Evolutionary conservation across 257 asterid species (phyloP), one percentile per base, ranked within the genome.

Genomic region (Knoxia roxburghii): DNA sequence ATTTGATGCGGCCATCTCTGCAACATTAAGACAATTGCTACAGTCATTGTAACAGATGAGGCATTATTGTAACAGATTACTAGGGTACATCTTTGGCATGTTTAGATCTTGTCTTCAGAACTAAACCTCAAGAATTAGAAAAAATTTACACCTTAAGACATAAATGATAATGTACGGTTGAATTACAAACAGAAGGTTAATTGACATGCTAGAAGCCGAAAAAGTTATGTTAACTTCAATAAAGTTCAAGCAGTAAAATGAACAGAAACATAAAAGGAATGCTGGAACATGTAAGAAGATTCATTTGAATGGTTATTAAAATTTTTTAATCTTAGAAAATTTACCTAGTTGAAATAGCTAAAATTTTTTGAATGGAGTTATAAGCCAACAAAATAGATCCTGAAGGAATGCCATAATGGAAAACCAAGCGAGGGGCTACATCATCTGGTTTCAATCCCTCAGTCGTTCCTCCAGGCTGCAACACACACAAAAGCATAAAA

Each of bases 1-100:
- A 75, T 79, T 93, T 93, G 71, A 93, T 84, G 58, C 86, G 87
- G 32, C 99, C 99, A 71, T 88, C 96, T 73, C 99, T 90, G 80
- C 55, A 70, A 55, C 7, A 49, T 6, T 45, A 60, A 41, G 58
- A 32, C 35, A 46, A 46, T 39, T 50, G 29, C 29, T 27, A 4
- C 20, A 0, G 7, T 21, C 6, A 54, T 29, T 7, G 40, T 30
- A 57, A 56, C 72, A 6, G 51, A 55, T 41, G 26, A 18, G 33
- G n/a, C 35, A 52, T 7, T 56, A 23, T 10, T 41, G 46, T 20
- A 18, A 52, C 26, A 9, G 2, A 27, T 52, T 67, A 17, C 33
- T 64, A 9, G 6, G 33, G 23, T 9, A 30, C 23, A 68, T 41
- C 43, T 3, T 35, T 57, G 56, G 41, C n/a, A 67, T 54, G 5